Base-by-base conservation (phyloP, 768 basidiomycete genomes). In the Mycena vitilis region DNA sequence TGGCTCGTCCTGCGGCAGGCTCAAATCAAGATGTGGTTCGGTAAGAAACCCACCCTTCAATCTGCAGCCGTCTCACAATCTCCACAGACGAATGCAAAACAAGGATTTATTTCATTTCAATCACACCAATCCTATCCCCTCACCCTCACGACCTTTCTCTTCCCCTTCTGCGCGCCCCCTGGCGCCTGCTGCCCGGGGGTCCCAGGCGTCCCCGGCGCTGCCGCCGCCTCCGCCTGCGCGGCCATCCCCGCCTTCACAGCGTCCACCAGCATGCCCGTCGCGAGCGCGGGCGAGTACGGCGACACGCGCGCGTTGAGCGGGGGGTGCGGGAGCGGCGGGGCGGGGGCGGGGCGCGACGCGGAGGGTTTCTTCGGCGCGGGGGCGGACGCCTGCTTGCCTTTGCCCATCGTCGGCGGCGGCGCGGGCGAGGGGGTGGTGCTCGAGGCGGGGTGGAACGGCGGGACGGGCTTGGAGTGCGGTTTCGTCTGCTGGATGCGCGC, bases 241-340 rank as follows among this genome's bases (percentile, higher is more conserved):
- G 63, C 93, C 88, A 95, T 90, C 1, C 94, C 95, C 0, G 94
- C 92, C 78, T 95, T 95, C 45, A 96, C 86, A 0, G 94, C 88
- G 45, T 95, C 92, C 42, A 97, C 83, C 40, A 96, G 85, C 51
- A 95, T 87, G 8, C 94, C 94, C 0, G 89, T 85, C 42, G 91
- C 87, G 11, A 95, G 81, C 11, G 91, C 87, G 10, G 95, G 95
- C 2, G 93, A 94, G 74, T 95, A 94, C 3, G 90, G 84, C 10
- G 94, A 94, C 22, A 95, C 84, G 42, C 96, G 87, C 71, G 83
- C 89, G 18, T 91, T 85, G 25, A 96, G 81, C 20, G 89, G 83
- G 1, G 93, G 95, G 52, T 87, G 84, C 20, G 94, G 94, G 68
- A 88, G 85, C 63, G 95, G 95, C 11, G 95, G 93, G 1, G 86